Conservation (phyloP, 1,284 basidiomycete genomes). For the Wallemia mellicola region DNA sequence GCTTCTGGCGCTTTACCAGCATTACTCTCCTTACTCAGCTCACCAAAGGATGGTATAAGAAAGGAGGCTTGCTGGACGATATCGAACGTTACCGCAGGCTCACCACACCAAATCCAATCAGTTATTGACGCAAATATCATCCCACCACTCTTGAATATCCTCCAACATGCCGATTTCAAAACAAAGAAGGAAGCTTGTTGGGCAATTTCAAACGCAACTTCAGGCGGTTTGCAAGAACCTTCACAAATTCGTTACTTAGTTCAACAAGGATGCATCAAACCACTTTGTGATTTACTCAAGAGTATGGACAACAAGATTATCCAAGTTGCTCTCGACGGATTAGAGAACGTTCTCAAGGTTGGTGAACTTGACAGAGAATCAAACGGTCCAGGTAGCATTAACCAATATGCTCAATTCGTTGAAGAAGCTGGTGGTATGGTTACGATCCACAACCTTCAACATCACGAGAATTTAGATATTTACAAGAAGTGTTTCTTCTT, state of each 20-base stretch:
- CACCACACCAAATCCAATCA: constrained; percentile 79
- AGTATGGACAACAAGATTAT: constrained; percentile 99
- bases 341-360: constrained; percentile 96
- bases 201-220: constrained; percentile 98
- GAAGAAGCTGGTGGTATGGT: constrained; percentile 98
- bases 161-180: constrained; percentile 94
- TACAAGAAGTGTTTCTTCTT: constrained; percentile 93
- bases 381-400: constrained; percentile 49
- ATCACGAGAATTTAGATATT: constrained; percentile 97
- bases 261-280: constrained; percentile 91
- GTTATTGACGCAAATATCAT: constrained; percentile 40
- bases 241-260: constrained; percentile 95
- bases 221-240: constrained; percentile 86
- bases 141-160: constrained; percentile 91
- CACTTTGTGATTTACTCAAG: constrained; percentile 75
- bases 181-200: constrained; percentile 99
- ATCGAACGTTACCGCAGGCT: constrained; percentile 93
- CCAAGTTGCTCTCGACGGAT: constrained; percentile 66
- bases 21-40: constrained; percentile 65
- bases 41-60: constrained; percentile 77
- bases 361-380: constrained; percentile 83
- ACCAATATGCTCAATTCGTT: constrained; percentile 78
- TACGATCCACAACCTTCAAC: constrained; percentile 92
- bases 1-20: constrained; percentile 84
- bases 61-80: constrained; percentile 99